These are phyloP conservation scores for Metschnikowia drakensbergensis DNA, from an alignment of 805 yeast genomes.

Conservation along the genomic window DNA sequence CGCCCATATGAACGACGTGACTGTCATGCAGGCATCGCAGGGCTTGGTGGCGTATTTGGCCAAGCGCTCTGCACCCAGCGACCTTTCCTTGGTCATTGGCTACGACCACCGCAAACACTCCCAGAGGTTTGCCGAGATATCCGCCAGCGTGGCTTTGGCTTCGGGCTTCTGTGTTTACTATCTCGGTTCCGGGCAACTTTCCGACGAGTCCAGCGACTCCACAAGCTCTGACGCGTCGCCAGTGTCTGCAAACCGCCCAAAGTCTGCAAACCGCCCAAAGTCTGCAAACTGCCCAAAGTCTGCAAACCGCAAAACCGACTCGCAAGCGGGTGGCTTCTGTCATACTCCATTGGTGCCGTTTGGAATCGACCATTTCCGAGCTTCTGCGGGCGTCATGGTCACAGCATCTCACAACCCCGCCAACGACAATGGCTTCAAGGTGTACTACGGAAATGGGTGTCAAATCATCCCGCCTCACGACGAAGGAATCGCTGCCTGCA, in stretches of 20 bases:
- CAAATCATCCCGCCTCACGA: conserved; percentile 96
- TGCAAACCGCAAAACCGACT: too few relatives aligned
- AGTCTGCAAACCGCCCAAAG: too few relatives aligned
- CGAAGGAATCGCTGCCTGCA: conserved; percentile 59
- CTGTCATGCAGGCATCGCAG: conserved; percentile 87
- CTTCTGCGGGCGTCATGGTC: conserved; percentile 86
- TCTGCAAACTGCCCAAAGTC: too few relatives aligned
- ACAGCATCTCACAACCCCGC: conserved; percentile 89
- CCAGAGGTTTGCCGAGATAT: conserved; percentile 67
- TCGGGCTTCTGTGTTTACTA: conserved; percentile 69
- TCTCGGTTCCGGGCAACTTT: conserved; percentile 43
- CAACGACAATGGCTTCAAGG: conserved; percentile 89
- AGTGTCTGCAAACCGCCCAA: too few relatives aligned
- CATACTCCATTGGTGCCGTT: conserved; percentile 96
- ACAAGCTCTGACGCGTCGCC: too few relatives aligned
- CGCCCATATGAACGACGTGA: conserved; percentile 81
- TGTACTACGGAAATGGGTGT: conserved; percentile 90
- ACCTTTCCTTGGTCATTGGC: conserved; percentile 65
- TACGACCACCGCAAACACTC: conserved; percentile 91
- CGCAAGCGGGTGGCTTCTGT: conserved; percentile 25
- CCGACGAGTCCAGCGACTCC: conserved; percentile 21
- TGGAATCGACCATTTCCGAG: conserved; percentile 57
- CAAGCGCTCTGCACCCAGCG: conserved; percentile 13
- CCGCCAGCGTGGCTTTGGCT: conserved; percentile 68
- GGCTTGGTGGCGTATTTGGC: conserved; percentile 58